phyloP scores from a whole-genome alignment of 1,284 basidiomycete genomes.

The Sporisorium graminicola region DNA sequence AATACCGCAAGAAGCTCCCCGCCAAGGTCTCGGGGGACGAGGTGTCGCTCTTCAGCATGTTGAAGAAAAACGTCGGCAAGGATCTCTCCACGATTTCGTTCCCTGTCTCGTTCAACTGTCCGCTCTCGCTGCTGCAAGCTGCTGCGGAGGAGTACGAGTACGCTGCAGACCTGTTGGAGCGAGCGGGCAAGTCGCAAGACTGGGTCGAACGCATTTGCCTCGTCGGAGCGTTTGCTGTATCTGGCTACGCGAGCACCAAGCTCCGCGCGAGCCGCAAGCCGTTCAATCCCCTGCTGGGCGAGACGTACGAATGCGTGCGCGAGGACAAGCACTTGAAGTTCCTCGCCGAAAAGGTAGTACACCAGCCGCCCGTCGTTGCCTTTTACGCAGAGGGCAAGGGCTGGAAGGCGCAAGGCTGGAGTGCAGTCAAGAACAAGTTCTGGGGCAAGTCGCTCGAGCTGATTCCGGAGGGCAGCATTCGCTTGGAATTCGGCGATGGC shows the following conservation, averaged over 20 bases:
- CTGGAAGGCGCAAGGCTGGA: slow-evolving; percentile 62
- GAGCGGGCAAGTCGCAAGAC: slow-evolving; percentile 58
- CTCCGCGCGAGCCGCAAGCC: slow-evolving; percentile 67
- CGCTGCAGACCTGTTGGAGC: slow-evolving; percentile 65
- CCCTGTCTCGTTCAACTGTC: slow-evolving; percentile 70
- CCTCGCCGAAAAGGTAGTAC: slow-evolving; percentile 69
- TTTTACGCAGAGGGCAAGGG: slow-evolving; percentile 65
- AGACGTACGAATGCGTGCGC: slow-evolving; percentile 68
- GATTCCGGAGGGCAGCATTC: slow-evolving; percentile 61
- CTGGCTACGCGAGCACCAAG: slow-evolving; percentile 65
- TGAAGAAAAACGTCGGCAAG: slow-evolving; percentile 85
- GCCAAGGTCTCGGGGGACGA: slow-evolving; percentile 77
- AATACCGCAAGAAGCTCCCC: slow-evolving; percentile 74
- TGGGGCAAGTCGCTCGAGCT: slow-evolving; percentile 69
- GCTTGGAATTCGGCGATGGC: slow-evolving; percentile 65
- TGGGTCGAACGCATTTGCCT: slow-evolving; percentile 63
- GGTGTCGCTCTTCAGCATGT: slow-evolving; percentile 84
- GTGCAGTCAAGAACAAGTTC: slow-evolving; percentile 69
- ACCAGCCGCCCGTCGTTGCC: slow-evolving; percentile 67
- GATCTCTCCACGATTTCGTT: slow-evolving; percentile 69
- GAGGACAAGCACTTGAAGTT: slow-evolving; percentile 63
- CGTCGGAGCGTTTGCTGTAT: slow-evolving; percentile 66
- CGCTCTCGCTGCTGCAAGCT: slow-evolving; percentile 66
- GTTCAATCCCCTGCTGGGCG: slow-evolving; percentile 69
- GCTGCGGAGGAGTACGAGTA: slow-evolving; percentile 69